Base-by-base conservation (phyloP, 441 rosid genomes). In the Erysimum pusillum region DNA sequence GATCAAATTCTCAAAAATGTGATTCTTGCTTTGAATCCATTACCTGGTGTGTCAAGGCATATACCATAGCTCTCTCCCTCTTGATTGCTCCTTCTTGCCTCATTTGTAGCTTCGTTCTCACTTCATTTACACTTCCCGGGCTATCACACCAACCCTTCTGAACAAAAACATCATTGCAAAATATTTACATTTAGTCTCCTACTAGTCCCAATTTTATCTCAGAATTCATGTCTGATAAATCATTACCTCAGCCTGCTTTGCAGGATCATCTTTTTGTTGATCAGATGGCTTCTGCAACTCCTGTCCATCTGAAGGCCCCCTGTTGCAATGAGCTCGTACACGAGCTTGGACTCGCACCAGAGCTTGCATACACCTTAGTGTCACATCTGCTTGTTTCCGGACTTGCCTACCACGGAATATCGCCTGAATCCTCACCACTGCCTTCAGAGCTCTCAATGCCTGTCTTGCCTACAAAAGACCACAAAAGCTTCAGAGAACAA, bases 361-460 rank as follows among this genome's bases (percentile, higher is more conserved):
- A 78, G 98, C 99, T 78, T 95, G 96, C 98, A 95, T 95, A 79
- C 98, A 93, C 86, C 90, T 85, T 10, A 96, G 84, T 41, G 99
- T 90, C 73, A 93, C 90, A 42, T 89, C 94, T 57, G 99, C 99
- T 84, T 96, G 98, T 79, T 89, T 93, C 49, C 97, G 75, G 18
- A 96, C 98, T 66, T 88, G 85, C 49, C 93, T 75, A 0, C 97
- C 99, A 2, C 99, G 95, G 68, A 93, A 91, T 75, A 96, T 85
- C 7, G 98, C 97, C 68, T 96, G 98, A 76, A 96, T 83, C 75
- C 98, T 88, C 79, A 96, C 98, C 31, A 93, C 89, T 20, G 97
- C 97, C 82, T 76, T 93, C 86, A 91, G 69, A 45, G 98, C 99
- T 85, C 97, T 88, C 75, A 88, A 64, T 10, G 98, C 98, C 64